These are phyloP conservation scores for Prototheca cutis DNA, from an alignment of 163 green algal genomes.

Conservation along the genomic window DNA sequence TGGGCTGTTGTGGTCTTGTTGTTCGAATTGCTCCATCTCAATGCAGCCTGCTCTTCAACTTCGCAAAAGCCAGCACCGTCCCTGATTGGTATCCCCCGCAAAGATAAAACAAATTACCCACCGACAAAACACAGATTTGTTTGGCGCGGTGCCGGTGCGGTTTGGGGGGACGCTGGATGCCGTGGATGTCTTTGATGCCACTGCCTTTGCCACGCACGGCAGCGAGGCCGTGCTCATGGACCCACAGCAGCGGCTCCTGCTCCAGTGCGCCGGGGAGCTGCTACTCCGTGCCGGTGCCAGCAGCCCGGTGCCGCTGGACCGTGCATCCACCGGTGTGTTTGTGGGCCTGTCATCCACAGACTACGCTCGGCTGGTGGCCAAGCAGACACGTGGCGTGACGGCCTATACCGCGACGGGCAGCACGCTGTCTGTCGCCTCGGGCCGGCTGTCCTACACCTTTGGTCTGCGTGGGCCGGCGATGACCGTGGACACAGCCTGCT, in stretches of 20 bases:
- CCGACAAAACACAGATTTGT: conserved; percentile 18
- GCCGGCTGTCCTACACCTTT: conserved; percentile 44
- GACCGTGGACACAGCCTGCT: conserved; percentile 83
- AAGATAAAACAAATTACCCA: too few species aligned
- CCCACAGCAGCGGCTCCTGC: conserved; percentile 77
- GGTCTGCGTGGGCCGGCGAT: conserved; percentile 39
- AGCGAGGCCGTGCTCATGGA: conserved; percentile 68
- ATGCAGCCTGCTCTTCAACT: too few species aligned
- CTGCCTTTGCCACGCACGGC: conserved; percentile 44
- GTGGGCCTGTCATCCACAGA: conserved; percentile 37
- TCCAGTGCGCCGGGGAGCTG: conserved; percentile 9
- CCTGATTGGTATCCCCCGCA: too few species aligned
- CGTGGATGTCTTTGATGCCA: conserved; percentile 52
- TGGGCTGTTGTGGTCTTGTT: too few species aligned
- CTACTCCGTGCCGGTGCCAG: conserved; percentile 15
- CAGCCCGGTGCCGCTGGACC: background rate
- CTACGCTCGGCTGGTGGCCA: conserved; percentile 20
- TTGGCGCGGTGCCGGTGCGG: conserved; percentile 7
- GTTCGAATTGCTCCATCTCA: too few species aligned
- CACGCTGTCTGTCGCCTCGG: conserved; percentile 41
- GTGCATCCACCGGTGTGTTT: conserved; percentile 28
- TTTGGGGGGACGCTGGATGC: conserved; percentile 29
- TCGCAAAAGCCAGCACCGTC: too few species aligned
- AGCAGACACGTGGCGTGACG: conserved; percentile 15
- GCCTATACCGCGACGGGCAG: conserved; percentile 46